Base-by-base conservation (phyloP, 2,329 filamentous ascomycete species). In the Neospermospora avenae region DNA sequence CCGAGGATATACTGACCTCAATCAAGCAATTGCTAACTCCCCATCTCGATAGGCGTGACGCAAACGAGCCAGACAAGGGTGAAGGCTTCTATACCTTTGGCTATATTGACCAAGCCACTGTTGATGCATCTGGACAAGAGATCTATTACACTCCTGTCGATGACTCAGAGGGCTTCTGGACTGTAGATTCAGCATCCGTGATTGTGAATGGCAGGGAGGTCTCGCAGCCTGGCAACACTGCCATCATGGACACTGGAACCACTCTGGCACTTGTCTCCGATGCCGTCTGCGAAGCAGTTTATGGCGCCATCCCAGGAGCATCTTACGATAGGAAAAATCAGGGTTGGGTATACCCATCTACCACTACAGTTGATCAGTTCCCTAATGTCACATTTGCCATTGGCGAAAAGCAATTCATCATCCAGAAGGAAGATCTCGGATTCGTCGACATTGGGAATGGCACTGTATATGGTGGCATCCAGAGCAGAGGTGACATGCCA, bases 1-100 rank as follows among this genome's bases (percentile, higher is more conserved):
- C n/a, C n/a, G n/a, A n/a, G n/a, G n/a, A n/a, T n/a, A n/a, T n/a
- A n/a, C n/a, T n/a, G n/a, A n/a, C 11, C 28, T 31, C 11, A 10
- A 10, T 6, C 28, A 31, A 31, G 11, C 11, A 31, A 31, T 31
- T 31, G 28, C 28, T 31, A 31, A 31, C 28, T 31, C 28, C 28
- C 28, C 28, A 31, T 31, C 1, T 31, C 11, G 6, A 31, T 31
- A 31, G 28, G 80, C 74, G 78, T 60, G 81, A 83, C 65, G 78
- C 79, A 61, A 70, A 78, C 52, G 73, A 75, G 18, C 61, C 70
- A 1, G 71, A 73, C 41, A 66, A 70, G 35, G 71, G 71, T 20
- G 74, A 76, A 62, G 84, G 73, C 77, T 91, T 89, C 76, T 91
- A 88, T 75, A 90, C 88, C 1, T 90, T 91, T 65, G 88, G 88